Evolutionary conservation across 768 basidiomycete species (phyloP).

Genomic region (Austroboletus festivus): DNA sequence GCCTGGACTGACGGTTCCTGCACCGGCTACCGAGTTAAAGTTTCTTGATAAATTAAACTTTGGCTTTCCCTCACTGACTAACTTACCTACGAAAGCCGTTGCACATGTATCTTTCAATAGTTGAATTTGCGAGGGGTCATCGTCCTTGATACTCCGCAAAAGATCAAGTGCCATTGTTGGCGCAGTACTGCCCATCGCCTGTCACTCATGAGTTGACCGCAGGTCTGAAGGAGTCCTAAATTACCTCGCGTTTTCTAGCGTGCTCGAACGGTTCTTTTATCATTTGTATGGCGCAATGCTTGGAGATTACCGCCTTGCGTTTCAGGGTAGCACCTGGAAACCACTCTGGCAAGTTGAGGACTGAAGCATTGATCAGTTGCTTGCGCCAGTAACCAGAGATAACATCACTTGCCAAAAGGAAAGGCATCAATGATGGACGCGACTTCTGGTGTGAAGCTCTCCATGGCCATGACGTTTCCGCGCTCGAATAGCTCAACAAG

Average conservation of each 20-base stretch:
- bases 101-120: slow-evolving; percentile 9
- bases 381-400: too few species aligned
- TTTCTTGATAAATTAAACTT: not conserved
- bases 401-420: slow-evolving; percentile 17
- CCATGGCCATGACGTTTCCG: slow-evolving; percentile 21
- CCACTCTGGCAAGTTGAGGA: slow-evolving; percentile 24
- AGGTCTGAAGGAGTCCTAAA: not conserved
- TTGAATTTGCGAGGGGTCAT: slow-evolving; percentile 11
- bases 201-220: not conserved
- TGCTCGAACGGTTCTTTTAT: slow-evolving; percentile 16
- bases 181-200: slow-evolving; percentile 11
- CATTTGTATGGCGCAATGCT: slow-evolving; percentile 6
- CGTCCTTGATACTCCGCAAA: not conserved
- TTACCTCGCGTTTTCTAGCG: slow-evolving; percentile 12
- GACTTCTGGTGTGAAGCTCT: slow-evolving; percentile 13
- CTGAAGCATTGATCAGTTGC: slow-evolving; percentile 4
- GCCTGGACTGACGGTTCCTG: slow-evolving; percentile 14
- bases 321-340: slow-evolving; percentile 28
- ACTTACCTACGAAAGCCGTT: slow-evolving; percentile 18
- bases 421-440: slow-evolving; percentile 19
- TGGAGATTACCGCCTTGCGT: slow-evolving; percentile 13
- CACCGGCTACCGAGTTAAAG: slow-evolving; percentile 12
- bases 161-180: slow-evolving; percentile 15
- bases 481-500: slow-evolving; percentile 38
- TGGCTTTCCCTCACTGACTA: not conserved